Evolutionary conservation across 345 rosid genomes (phyloP), one percentile per base, ranked within the genome.

Genomic region (Ceriops zippeliana): DNA sequence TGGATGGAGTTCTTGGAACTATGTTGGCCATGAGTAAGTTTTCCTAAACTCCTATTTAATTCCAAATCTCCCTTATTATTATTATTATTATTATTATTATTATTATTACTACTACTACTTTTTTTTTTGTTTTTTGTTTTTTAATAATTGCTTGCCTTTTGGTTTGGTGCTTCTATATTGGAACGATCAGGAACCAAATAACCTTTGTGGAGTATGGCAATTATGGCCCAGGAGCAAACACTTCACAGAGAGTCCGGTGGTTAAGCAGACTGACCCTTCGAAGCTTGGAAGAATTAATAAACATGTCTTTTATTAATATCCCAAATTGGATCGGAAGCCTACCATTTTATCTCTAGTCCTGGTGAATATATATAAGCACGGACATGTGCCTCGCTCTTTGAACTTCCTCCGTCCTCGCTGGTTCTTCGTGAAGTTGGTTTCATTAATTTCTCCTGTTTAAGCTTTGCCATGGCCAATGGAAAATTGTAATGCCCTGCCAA

Each of bases 1-100:
- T 5, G 91, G 91, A 6, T 86, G 93, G 89, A 26, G 76, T 2
- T 60, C 88, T 31, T 89, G 89, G 89, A 10, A 66, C 7, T 62
- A 1, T 20, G 52, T 2, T 6, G 82, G 81, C 34, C 67, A 67
- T 0, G 84, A 78, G 88, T 82, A 76, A 60, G 86, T 63, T 68
- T 30, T 42, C 31, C 10, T 49, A 1, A 16, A 20, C 22, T 5
- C 56, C 19, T 5, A 27, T 11, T 8, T 27, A 17, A 16, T 21
- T 9, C 22, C 1, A 22, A 7, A 13, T 11, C 1, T 46, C 37
- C 37, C 10, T 7, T 34, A 0, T 34, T 34, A 0, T 34, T 34
- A 6, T 26, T 26, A 6, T 2, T 66, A 30, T 6, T 52, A 0
- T 42, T 42, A 22, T 7, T 34, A 0, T 34, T 34, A 30, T 6